These are phyloP conservation scores for Eustoma russellianum DNA, from an alignment of 257 asterid genomes.

Conservation along the genomic window DNA sequence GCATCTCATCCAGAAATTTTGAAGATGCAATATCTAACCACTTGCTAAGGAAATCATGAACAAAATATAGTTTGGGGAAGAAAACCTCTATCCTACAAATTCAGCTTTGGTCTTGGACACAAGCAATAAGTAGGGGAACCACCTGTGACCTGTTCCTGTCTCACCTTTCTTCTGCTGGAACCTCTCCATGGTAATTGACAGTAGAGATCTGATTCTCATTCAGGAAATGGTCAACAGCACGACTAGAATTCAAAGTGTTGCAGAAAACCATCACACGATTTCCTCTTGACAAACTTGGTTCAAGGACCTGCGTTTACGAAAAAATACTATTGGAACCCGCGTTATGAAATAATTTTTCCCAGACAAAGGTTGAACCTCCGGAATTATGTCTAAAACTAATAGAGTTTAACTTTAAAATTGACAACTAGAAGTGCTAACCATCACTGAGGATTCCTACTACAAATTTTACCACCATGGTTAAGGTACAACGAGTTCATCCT, in stretches of 20 bases:
- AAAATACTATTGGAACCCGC: slow-evolving; percentile 1
- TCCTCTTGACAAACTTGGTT: slow-evolving; percentile 97
- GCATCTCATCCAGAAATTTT: neutral
- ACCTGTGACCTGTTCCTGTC: slow-evolving; percentile 14
- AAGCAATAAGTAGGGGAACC: neutral
- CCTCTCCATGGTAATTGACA: slow-evolving; percentile 97
- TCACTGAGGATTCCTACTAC: neutral
- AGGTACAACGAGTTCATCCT: too few species aligned
- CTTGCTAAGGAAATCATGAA: too few species aligned
- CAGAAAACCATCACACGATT: slow-evolving; percentile 98
- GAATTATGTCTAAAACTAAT: neutral
- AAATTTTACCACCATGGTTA: neutral
- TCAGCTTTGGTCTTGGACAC: too few species aligned
- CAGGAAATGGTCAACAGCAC: slow-evolving; percentile 93
- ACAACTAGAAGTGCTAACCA: neutral
- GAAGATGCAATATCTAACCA: neutral
- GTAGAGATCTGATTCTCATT: slow-evolving; percentile 75
- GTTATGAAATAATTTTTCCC: neutral
- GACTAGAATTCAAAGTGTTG: slow-evolving; percentile 91
- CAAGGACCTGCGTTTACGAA: slow-evolving; percentile 64
- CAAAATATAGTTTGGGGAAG: too few species aligned
- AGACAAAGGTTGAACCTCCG: neutral
- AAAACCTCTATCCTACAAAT: too few species aligned
- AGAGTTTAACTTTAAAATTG: neutral
- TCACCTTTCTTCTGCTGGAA: slow-evolving; percentile 95